phyloP scores from a whole-genome alignment of 108 stramenopile species.

The Skeletonema costatum region DNA sequence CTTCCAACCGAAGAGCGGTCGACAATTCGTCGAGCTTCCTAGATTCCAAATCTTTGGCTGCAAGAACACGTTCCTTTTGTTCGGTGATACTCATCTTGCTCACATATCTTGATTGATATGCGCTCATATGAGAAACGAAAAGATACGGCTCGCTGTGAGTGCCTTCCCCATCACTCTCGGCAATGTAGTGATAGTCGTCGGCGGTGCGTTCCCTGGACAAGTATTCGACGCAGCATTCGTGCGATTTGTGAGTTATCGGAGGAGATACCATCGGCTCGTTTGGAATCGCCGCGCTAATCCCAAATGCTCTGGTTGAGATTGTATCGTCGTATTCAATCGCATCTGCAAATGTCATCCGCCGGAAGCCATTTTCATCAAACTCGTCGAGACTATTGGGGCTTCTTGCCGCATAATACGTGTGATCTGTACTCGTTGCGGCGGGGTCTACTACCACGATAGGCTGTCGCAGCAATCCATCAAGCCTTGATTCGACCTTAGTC shows the following conservation, averaged over 20 bases:
- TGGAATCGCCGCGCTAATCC: conserved; percentile 36
- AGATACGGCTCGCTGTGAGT: conserved; percentile 39
- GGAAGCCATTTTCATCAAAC: conserved; percentile 39
- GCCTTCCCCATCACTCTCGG: conserved; percentile 44
- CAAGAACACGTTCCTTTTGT: conserved; percentile 25
- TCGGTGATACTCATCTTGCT: conserved; percentile 47
- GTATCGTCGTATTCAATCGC: conserved; percentile 30
- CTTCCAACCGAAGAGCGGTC: conserved; percentile 33
- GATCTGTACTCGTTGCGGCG: conserved; percentile 13
- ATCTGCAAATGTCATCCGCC: conserved; percentile 27
- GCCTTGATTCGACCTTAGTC: conserved; percentile 26
- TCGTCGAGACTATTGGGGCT: conserved; percentile 9
- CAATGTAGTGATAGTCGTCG: conserved; percentile 52
- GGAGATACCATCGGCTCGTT: conserved; percentile 20
- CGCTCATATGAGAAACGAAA: conserved; percentile 43
- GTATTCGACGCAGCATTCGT: conserved; percentile 29
- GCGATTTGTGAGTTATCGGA: conserved; percentile 20
- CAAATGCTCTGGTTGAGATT: conserved; percentile 22
- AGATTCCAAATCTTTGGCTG: conserved; percentile 28
- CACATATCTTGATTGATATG: conserved; percentile 24
- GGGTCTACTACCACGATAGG: conserved; percentile 46
- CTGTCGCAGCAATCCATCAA: conserved; percentile 34
- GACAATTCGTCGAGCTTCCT: conserved; percentile 8
- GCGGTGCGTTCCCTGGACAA: conserved; percentile 37
- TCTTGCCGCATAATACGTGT: not conserved